Evolutionary conservation across 1,139 yeast species (phyloP).

Genomic region (Martiniozyma asiatica): DNA sequence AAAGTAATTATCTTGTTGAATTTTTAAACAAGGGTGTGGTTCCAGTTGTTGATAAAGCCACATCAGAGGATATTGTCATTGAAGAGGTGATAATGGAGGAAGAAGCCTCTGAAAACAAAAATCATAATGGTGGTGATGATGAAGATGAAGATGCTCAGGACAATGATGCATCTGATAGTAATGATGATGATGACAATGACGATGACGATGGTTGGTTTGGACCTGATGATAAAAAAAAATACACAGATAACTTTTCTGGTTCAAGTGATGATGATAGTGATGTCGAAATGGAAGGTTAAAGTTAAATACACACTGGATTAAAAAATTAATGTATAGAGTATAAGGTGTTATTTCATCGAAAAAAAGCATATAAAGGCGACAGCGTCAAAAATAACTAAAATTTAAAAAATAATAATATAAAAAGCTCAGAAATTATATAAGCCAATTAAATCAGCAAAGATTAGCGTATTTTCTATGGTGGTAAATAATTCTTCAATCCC

Average conservation of each 20-base stretch:
- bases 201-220: constrained; percentile 32
- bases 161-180: constrained; percentile 10
- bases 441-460: too few species aligned
- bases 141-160: constrained; percentile 17
- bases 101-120: constrained; percentile 14
- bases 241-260: constrained; percentile 16
- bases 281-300: constrained; percentile 5
- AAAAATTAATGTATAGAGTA: too few species aligned
- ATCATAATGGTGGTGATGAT: constrained; percentile 17
- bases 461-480: too few species aligned
- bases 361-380: too few species aligned
- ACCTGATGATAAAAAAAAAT: constrained; percentile 23
- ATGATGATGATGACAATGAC: constrained; percentile 22
- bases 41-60: constrained; percentile 5
- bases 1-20: constrained; percentile 14
- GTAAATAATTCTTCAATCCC: constrained; percentile 27
- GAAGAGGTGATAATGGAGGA: constrained; percentile 22
- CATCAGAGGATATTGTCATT: constrained; percentile 14
- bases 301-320: too few species aligned
- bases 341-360: too few species aligned
- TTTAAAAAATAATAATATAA: too few species aligned
- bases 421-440: too few species aligned
- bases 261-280: constrained; percentile 12
- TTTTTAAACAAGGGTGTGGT: constrained; percentile 12
- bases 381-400: too few species aligned